A percentile compares a stretch with the other conserved stretches of the same genome.
Conservation (phyloP, 306 rosid genomes). For the Acacia melanoxylon region DNA sequence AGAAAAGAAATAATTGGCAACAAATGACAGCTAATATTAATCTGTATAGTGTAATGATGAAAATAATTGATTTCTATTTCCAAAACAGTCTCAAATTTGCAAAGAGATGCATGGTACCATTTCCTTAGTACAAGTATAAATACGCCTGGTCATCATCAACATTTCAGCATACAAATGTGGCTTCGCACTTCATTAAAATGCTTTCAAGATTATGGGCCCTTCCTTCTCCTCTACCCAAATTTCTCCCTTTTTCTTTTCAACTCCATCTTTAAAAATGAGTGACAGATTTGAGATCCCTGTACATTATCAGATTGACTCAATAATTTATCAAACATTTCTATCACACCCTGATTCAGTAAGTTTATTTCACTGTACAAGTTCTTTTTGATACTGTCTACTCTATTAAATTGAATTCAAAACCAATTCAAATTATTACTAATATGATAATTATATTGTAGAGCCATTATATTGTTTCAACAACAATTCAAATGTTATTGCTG, state of each 20-base stretch:
- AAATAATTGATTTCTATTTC: neutral
- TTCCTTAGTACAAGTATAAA: neutral
- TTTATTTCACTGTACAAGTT: too few species aligned
- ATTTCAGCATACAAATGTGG: neutral
- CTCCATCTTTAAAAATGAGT: neutral
- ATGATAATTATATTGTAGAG: too few species aligned
- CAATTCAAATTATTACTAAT: too few species aligned
- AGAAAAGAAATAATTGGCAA: neutral
- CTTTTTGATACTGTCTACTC: too few species aligned
- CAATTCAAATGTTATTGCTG: too few species aligned
- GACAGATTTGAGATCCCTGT: neutral
- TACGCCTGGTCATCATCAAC: neutral
- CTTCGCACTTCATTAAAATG: neutral
- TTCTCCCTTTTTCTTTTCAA: neutral
- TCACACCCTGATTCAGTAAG: too few species aligned
- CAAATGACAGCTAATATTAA: too few species aligned
- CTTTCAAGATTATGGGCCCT: neutral
- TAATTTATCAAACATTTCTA: neutral
- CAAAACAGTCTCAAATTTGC: neutral
- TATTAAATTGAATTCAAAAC: too few species aligned
- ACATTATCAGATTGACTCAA: neutral
- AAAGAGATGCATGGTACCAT: neutral
- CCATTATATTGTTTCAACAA: too few species aligned
- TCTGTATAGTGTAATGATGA: too few species aligned
- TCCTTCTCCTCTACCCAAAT: neutral